phyloP scores from a whole-genome alignment of 345 rosid species.

The Eucalyptus albens region DNA sequence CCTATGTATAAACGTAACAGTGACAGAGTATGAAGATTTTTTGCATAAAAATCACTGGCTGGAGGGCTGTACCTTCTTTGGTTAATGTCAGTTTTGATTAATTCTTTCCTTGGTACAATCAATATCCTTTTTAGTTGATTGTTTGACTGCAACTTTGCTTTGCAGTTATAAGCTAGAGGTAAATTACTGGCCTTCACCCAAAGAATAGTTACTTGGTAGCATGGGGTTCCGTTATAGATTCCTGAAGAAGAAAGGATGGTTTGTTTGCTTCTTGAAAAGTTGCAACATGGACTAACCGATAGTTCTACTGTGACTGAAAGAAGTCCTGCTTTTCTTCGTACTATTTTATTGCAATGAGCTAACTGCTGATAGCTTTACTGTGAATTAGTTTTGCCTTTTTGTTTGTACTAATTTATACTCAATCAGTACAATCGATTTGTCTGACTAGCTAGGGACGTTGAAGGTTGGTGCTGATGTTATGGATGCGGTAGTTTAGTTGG shows the following conservation, averaged over 20 bases:
- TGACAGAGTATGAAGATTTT: neutral
- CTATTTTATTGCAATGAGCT: neutral
- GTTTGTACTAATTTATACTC: neutral
- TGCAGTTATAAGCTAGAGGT: neutral
- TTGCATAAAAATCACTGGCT: neutral
- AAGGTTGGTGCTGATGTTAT: constrained; percentile 93
- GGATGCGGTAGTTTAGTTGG: constrained; percentile 80
- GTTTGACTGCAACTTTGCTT: neutral
- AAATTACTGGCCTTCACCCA: neutral
- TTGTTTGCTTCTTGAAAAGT: neutral
- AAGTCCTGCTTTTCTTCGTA: neutral
- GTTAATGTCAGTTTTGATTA: neutral
- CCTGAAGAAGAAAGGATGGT: neutral
- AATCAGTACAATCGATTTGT: neutral
- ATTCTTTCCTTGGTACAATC: neutral
- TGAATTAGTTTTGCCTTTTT: neutral
- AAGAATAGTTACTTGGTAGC: neutral
- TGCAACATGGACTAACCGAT: neutral
- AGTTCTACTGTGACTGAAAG: neutral
- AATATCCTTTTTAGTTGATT: neutral
- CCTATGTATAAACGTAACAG: neutral
- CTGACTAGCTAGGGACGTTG: neutral
- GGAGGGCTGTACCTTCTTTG: neutral
- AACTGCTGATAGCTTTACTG: neutral
- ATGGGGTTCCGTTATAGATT: neutral